Base-by-base conservation (phyloP, 2,329 filamentous ascomycete genomes). In the Aspergillus jensenii region DNA sequence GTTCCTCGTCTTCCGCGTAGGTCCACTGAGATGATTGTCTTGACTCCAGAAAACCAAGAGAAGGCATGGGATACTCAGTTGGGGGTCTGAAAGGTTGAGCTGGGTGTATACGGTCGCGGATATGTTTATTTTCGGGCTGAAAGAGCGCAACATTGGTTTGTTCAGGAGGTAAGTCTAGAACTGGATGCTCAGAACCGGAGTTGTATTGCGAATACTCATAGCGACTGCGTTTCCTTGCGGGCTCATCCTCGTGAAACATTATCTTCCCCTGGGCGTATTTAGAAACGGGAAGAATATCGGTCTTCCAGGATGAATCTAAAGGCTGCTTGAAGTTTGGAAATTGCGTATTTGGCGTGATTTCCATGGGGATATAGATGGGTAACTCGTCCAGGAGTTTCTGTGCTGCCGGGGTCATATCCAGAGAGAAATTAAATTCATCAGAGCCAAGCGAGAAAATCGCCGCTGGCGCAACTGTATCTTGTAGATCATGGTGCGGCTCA, bases 71-170 rank as follows among this genome's bases (percentile, higher is more conserved):
- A 71, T 92, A 88, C 71, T 98, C 93, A 0, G 91, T 92, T 0
- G 95, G 95, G 15, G 95, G 95, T 55, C 93, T 84, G 79, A 99
- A 98, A 61, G 93, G 90, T 73, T 97, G 93, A 8, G 90, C 90
- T 9, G 91, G 90, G 71, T 97, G 91, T 5, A 99, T 84, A 15
- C 95, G 85, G 70, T 98, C 93, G 57, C 93, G 86, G 41, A 97
- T 92, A 55, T 88, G 84, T 73, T 93, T 96, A 78, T 96, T 93
- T 59, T 96, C 90, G 0, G 91, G 87, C 62, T 90, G 87, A 76
- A 99, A 99, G 0, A 99, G 79, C 1, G 93, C 93, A 58, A 97
- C 91, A 59, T 90, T 85, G 2, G 82, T 85, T 63, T 89, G 88
- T 62, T 90, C 85, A 0, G 92, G 87, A 1, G 84, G 82, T 8